phyloP scores from a whole-genome alignment of 805 yeast genomes.

The Candida quercuum region DNA sequence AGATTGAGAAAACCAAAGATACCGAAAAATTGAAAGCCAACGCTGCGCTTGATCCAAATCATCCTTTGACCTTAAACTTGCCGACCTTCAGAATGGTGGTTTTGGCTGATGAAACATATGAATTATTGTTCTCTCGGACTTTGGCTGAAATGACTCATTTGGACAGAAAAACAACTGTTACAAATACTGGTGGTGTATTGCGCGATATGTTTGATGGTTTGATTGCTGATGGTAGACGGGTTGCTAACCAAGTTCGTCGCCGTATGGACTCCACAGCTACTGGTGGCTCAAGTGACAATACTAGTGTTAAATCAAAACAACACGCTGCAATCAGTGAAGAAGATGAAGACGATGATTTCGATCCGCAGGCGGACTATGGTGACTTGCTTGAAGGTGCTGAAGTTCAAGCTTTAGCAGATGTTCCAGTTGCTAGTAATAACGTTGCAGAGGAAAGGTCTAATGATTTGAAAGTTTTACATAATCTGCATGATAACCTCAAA shows the following conservation, averaged over 20 bases:
- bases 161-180: conserved; percentile 41
- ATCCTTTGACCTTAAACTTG: conserved; percentile 67
- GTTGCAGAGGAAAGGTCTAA: conserved; percentile 12
- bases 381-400: conserved; percentile 47
- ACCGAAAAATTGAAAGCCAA: conserved; percentile 44
- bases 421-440: conserved; percentile 15
- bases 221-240: conserved; percentile 87
- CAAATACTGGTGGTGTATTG: conserved; percentile 49
- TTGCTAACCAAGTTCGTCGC: conserved; percentile 83
- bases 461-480: conserved; percentile 27
- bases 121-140: conserved; percentile 70
- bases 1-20: conserved; percentile 31
- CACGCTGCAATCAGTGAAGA: conserved; percentile 10
- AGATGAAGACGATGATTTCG: conserved; percentile 48
- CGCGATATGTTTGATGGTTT: conserved; percentile 89
- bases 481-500: conserved; percentile 13
- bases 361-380: conserved; percentile 35
- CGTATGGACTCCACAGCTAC: conserved; percentile 74
- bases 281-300: conserved; percentile 1
- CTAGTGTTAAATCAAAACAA: conserved; percentile 8
- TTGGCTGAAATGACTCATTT: conserved; percentile 65
- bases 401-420: conserved; percentile 34
- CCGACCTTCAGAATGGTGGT: conserved; percentile 94
- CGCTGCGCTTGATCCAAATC: conserved; percentile 75
- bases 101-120: conserved; percentile 90